These are phyloP conservation scores for Globomyces sp. DNA, from an alignment of 371 early-diverging fungal species.

Conservation along the genomic window DNA sequence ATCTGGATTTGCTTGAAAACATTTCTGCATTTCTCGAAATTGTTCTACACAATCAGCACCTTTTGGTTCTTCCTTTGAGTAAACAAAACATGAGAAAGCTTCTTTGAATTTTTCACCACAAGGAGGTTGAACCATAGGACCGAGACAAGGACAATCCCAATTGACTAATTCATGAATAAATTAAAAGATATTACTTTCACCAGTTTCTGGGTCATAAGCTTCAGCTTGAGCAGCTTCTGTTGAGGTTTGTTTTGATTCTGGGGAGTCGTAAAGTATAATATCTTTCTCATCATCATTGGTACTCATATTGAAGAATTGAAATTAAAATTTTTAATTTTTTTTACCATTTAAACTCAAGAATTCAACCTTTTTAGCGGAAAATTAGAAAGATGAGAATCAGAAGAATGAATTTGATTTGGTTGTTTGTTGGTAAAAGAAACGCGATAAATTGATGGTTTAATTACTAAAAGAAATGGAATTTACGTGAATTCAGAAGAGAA, in stretches of 20 bases:
- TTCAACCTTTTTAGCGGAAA: too few species aligned
- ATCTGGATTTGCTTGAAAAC: constrained; percentile 50
- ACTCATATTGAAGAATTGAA: not conserved
- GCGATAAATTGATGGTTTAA: too few species aligned
- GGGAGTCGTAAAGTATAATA: constrained; percentile 14
- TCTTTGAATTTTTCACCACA: constrained; percentile 96
- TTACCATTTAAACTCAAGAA: too few species aligned
- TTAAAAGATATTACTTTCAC: constrained; percentile 60
- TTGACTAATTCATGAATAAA: constrained; percentile 52
- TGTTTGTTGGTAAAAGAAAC: too few species aligned
- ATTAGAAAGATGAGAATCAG: too few species aligned
- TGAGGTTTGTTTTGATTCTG: not conserved
- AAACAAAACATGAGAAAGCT: constrained; percentile 96
- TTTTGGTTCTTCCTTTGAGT: constrained; percentile 71
- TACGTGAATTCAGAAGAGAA: too few species aligned
- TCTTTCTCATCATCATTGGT: constrained; percentile 11
- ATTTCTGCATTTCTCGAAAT: constrained; percentile 50
- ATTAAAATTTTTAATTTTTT: too few species aligned
- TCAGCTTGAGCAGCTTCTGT: constrained; percentile 26
- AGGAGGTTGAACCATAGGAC: constrained; percentile 90
- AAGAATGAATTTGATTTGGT: too few species aligned
- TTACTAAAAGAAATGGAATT: too few species aligned
- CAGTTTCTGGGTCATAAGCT: constrained; percentile 63
- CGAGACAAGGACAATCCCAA: constrained; percentile 99
- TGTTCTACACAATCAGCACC: constrained; percentile 53